These are phyloP conservation scores for Lentinula boryana DNA, from an alignment of 768 basidiomycete genomes.

Conservation along the genomic window DNA sequence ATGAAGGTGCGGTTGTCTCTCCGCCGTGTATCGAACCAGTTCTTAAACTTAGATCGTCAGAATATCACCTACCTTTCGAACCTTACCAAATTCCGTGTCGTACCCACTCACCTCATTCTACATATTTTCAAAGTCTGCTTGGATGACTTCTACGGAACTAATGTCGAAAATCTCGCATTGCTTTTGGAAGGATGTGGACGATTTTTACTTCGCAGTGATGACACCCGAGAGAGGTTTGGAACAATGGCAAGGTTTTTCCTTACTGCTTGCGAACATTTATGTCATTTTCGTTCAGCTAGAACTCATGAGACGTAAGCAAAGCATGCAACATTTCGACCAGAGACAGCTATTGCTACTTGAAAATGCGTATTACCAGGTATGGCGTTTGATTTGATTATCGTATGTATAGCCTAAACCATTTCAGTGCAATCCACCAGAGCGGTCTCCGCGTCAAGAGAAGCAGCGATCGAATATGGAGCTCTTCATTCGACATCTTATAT, in stretches of 20 bases:
- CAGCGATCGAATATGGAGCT: slow-evolving; percentile 80
- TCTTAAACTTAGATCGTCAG: slow-evolving; percentile 31
- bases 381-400: slow-evolving; percentile 4
- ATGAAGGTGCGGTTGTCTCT: slow-evolving; percentile 52
- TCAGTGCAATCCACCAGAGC: slow-evolving; percentile 96
- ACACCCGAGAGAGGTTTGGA: slow-evolving; percentile 79
- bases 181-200: slow-evolving; percentile 92
- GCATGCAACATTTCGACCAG: slow-evolving; percentile 87
- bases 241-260: slow-evolving; percentile 60
- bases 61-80: slow-evolving; percentile 86
- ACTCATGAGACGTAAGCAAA: slow-evolving; percentile 92
- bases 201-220: slow-evolving; percentile 82
- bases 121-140: slow-evolving; percentile 97
- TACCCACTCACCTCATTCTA: slow-evolving; percentile 86
- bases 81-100: slow-evolving; percentile 92
- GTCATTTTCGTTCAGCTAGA: slow-evolving; percentile 55
- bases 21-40: slow-evolving; percentile 4
- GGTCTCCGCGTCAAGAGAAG: slow-evolving; percentile 80
- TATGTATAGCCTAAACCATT: not conserved
- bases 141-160: slow-evolving; percentile 89
- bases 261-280: not conserved
- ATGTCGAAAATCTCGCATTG: slow-evolving; percentile 89
- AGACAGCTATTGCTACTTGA: slow-evolving; percentile 85
- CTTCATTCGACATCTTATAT: slow-evolving; percentile 95
- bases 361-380: slow-evolving; percentile 96